A percentile compares a stretch with the other conserved stretches of the same genome.
These are phyloP conservation scores for Pichia sporocuriosa DNA, from an alignment of 805 yeast genomes.

Conservation along the genomic window DNA sequence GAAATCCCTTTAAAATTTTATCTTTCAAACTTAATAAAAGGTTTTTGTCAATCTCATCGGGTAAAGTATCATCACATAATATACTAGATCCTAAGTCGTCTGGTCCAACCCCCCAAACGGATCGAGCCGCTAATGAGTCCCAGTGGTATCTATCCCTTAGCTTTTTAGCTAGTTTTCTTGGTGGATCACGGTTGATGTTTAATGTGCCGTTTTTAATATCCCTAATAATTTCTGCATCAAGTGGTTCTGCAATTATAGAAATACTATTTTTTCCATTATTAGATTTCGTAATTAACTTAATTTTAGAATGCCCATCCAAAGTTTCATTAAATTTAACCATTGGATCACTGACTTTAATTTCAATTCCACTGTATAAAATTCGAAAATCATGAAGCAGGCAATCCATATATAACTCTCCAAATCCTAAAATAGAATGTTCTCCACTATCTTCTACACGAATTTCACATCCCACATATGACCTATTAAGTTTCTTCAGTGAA, in stretches of 20 bases:
- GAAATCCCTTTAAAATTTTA: constrained; percentile 67
- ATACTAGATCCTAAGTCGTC: constrained; percentile 46
- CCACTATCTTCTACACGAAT: constrained; percentile 85
- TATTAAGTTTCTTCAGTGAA: constrained; percentile 58
- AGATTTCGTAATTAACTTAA: constrained; percentile 58
- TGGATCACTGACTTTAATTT: constrained; percentile 81
- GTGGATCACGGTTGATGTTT: constrained; percentile 22
- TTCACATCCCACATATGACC: constrained; percentile 57
- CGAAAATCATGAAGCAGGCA: constrained; percentile 75
- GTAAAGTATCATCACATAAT: constrained; percentile 62
- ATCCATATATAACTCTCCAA: constrained; percentile 86
- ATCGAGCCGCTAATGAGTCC: constrained; percentile 80
- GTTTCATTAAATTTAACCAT: constrained; percentile 76
- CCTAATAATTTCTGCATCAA: constrained; percentile 44
- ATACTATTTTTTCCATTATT: constrained; percentile 48
- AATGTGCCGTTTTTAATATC: constrained; percentile 49
- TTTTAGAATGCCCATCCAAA: constrained; percentile 54
- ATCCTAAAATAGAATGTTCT: constrained; percentile 70
- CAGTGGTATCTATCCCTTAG: constrained; percentile 58
- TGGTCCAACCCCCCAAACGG: constrained; percentile 74
- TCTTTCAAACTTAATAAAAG: constrained; percentile 40
- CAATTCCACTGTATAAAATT: constrained; percentile 51
- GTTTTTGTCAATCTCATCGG: constrained; percentile 60
- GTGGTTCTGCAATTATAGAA: constrained; percentile 72
- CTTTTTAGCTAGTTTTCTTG: constrained; percentile 44